Percentiles rank a stretch among this genome's conserved stretches.
These are phyloP conservation scores for Durusdinium trenchii DNA, from an alignment of 73 alveolate genomes.

Conservation along the genomic window DNA sequence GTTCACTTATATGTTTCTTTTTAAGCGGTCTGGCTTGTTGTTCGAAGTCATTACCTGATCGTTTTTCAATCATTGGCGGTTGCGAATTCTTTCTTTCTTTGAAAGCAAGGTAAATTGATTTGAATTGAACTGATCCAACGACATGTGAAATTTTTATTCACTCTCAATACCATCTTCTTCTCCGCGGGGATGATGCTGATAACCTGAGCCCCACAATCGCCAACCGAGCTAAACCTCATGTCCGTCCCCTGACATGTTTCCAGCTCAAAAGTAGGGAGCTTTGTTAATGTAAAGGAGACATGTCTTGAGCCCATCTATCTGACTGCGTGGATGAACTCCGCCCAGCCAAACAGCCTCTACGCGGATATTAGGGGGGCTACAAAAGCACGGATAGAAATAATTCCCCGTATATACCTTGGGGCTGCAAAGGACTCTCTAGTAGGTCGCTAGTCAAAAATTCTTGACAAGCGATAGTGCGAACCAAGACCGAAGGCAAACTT, in stretches of 20 bases:
- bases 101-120: too few species aligned
- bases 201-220: constrained; percentile 4
- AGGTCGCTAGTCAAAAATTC: too few species aligned
- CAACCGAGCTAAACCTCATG: neutral
- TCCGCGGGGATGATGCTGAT: constrained; percentile 50
- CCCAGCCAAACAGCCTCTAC: too few species aligned
- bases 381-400: too few species aligned
- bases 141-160: neutral
- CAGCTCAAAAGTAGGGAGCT: neutral
- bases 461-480: neutral
- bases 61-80: too few species aligned
- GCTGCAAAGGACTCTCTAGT: too few species aligned
- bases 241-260: too few species aligned
- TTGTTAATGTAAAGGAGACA: neutral
- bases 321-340: too few species aligned
- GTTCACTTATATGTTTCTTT: neutral
- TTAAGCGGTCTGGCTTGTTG: neutral
- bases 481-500: neutral
- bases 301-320: neutral
- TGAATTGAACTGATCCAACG: neutral
- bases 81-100: neutral
- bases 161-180: constrained; percentile 5
- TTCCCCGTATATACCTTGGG: too few species aligned
- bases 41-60: neutral
- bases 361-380: too few species aligned